phyloP scores from a whole-genome alignment of 148 eudicot species.

The Polygonum aviculare region DNA sequence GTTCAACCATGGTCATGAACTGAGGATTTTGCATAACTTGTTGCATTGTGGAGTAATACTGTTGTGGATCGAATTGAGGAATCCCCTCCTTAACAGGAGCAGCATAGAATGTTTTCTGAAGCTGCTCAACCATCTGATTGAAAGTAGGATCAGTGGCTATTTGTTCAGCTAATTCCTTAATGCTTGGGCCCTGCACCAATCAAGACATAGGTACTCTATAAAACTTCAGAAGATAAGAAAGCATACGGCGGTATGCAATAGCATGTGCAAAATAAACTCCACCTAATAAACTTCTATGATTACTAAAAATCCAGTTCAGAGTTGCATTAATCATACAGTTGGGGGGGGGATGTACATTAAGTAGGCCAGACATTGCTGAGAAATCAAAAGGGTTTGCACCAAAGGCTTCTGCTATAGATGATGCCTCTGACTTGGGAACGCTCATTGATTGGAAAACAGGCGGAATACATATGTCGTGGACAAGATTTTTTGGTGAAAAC shows the following conservation, averaged over 20 bases:
- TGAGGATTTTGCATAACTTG: constrained; percentile 97
- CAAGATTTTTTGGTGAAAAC: too few species aligned
- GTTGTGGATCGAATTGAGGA: constrained; percentile 76
- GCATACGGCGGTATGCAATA: neutral
- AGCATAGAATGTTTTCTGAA: constrained; percentile 67
- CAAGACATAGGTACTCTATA: constrained; percentile 5
- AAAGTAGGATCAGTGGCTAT: constrained; percentile 87
- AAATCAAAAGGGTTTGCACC: constrained; percentile 81
- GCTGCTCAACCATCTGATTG: constrained; percentile 93
- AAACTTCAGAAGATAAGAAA: neutral
- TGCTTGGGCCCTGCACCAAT: constrained; percentile 74
- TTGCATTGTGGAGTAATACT: constrained; percentile 79
- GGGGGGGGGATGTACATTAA: constrained; percentile 38
- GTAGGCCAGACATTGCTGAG: constrained; percentile 86
- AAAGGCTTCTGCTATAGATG: constrained; percentile 46
- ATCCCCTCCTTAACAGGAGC: constrained; percentile 41
- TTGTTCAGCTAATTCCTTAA: constrained; percentile 92
- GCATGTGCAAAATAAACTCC: neutral
- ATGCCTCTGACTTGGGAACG: constrained; percentile 35
- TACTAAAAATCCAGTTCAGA: neutral
- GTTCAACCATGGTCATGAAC: constrained; percentile 94
- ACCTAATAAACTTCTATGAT: neutral
- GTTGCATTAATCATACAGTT: neutral
- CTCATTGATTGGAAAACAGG: too few species aligned
- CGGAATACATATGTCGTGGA: too few species aligned